A percentile compares a stretch with the other conserved stretches of the same genome.
Evolutionary conservation across 129 eudicot genomes (phyloP).

Genomic region (Silybum marianum): DNA sequence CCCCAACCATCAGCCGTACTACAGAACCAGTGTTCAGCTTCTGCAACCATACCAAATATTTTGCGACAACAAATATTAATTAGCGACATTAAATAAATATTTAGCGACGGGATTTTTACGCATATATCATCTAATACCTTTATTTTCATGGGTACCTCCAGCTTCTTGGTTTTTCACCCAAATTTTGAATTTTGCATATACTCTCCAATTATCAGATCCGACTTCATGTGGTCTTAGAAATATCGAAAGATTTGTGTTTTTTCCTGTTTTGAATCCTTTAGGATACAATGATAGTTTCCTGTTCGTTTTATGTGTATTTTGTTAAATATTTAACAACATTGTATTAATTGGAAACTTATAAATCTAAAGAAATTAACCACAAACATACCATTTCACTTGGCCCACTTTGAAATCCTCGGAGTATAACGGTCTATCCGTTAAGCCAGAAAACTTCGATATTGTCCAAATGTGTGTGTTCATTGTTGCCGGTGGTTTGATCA

Average conservation of each 20-base stretch:
- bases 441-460: conserved; percentile 20
- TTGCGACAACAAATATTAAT: neutral
- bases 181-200: conserved; percentile 37
- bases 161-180: conserved; percentile 25
- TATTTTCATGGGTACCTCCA: conserved; percentile 13
- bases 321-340: neutral
- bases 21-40: conserved; percentile 40
- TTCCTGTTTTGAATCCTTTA: conserved; percentile 34
- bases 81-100: neutral
- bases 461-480: conserved; percentile 31
- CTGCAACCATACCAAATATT: neutral
- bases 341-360: neutral
- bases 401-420: conserved; percentile 37
- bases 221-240: conserved; percentile 37
- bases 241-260: conserved; percentile 38
- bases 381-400: conserved; percentile 30
- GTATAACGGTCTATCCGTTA: conserved; percentile 22
- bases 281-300: conserved; percentile 43
- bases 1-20: conserved; percentile 38
- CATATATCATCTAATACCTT: conserved; percentile 4
- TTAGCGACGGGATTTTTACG: neutral
- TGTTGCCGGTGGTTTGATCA: conserved; percentile 29
- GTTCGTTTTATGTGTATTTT: conserved; percentile 15
- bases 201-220: conserved; percentile 26
- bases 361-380: neutral